These are phyloP conservation scores for Chrysosporium keratinophilum DNA, from an alignment of 2,329 filamentous ascomycete species.

Conservation along the genomic window DNA sequence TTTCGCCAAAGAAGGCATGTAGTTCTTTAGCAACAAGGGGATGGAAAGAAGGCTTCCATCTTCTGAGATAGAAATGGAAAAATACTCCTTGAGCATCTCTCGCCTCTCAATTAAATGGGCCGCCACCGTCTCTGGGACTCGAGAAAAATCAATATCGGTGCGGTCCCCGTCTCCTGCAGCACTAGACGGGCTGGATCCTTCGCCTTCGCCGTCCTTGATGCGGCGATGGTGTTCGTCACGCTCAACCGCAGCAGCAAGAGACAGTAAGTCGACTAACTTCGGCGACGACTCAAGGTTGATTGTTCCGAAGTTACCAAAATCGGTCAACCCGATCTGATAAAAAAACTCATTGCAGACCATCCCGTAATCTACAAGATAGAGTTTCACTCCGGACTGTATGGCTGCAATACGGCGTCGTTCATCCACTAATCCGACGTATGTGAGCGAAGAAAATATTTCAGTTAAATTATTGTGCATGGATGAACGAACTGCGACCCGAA, in stretches of 20 bases:
- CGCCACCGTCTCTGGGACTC: conserved; percentile 48
- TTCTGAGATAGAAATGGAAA: conserved; percentile 70
- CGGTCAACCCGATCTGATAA: conserved; percentile 86
- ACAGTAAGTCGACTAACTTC: conserved; percentile 58
- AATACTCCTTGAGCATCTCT: conserved; percentile 89
- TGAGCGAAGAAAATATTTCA: conserved; percentile 76
- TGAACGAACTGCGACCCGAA: conserved; percentile 70
- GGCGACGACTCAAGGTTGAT: conserved; percentile 73
- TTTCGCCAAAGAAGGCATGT: conserved; percentile 75
- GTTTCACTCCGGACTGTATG: conserved; percentile 81
- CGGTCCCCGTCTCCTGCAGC: conserved; percentile 44
- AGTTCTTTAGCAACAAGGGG: conserved; percentile 78
- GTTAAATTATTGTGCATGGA: conserved; percentile 76
- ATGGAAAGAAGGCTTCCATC: conserved; percentile 67
- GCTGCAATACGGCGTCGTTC: conserved; percentile 77
- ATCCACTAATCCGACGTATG: conserved; percentile 89
- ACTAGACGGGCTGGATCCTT: not conserved
- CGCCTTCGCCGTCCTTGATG: not conserved
- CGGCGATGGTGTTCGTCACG: conserved; percentile 34
- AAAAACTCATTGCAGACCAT: conserved; percentile 80
- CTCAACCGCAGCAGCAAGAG: conserved; percentile 63
- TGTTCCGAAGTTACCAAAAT: conserved; percentile 87
- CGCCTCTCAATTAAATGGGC: conserved; percentile 55
- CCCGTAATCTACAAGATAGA: conserved; percentile 90
- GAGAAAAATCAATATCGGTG: conserved; percentile 53